Evolutionary conservation across 371 early-diverging fungal species (phyloP).

Genomic region (Synchytrium microbalum): DNA sequence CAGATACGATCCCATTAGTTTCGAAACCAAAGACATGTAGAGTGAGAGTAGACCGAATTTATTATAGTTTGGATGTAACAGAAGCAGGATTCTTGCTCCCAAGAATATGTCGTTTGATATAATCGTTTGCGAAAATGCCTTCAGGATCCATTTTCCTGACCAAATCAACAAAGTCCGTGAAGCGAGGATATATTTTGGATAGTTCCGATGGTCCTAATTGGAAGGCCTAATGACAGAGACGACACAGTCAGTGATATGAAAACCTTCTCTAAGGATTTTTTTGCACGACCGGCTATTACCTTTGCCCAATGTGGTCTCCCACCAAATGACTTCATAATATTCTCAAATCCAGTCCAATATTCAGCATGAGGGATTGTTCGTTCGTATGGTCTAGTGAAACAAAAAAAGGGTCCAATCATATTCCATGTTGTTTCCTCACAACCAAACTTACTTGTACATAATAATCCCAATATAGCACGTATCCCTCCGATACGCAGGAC

Average conservation of each 20-base stretch:
- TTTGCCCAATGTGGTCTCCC: slow-evolving; percentile 88
- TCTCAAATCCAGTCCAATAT: slow-evolving; percentile 69
- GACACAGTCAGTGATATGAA: background rate
- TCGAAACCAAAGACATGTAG: too few species aligned
- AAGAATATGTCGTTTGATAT: slow-evolving; percentile 58
- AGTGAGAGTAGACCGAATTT: too few species aligned
- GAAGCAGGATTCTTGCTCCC: too few species aligned
- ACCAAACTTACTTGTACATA: slow-evolving; percentile 56
- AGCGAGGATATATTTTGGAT: slow-evolving; percentile 53
- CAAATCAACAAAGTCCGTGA: slow-evolving; percentile 51
- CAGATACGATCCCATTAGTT: too few species aligned
- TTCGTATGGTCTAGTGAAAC: slow-evolving; percentile 54
- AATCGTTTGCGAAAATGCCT: slow-evolving; percentile 66
- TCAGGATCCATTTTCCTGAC: slow-evolving; percentile 59
- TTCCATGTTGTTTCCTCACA: background rate
- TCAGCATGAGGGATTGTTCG: slow-evolving; percentile 54
- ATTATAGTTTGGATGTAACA: too few species aligned
- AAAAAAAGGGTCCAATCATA: background rate
- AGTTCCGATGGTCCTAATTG: slow-evolving; percentile 49
- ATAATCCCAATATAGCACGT: slow-evolving; percentile 79
- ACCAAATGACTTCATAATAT: slow-evolving; percentile 59
- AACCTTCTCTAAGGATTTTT: background rate
- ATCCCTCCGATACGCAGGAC: slow-evolving; percentile 59
- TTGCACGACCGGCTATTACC: slow-evolving; percentile 13
- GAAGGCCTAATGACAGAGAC: slow-evolving; percentile 45